Base-by-base conservation (phyloP, 768 basidiomycete genomes). In the Royoungia palumana region DNA sequence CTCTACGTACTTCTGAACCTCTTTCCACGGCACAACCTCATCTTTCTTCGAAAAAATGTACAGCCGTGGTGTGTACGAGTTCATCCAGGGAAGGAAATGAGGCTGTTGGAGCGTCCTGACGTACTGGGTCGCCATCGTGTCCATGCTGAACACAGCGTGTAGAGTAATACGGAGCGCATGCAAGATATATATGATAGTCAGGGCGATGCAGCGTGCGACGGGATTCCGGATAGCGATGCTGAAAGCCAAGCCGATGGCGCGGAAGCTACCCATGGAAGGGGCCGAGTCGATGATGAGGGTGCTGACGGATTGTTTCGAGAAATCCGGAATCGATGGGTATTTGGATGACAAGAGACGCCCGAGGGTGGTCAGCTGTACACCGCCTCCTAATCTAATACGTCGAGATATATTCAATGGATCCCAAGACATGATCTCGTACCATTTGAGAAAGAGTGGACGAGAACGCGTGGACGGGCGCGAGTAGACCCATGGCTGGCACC, bases 41-140 rank as follows among this genome's bases (percentile, higher is more conserved):
- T 72, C 71, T 13, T 51, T 58, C 38, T 54, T 56, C 10, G 70
- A 72, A 50, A 62, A 72, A 17, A 72, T 32, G 36, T 73, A 72
- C 27, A 73, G 34, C 11, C 72, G 55, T 0, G 69, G 71, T 12
- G 71, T 71, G 9, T 44, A 41, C 24, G 24, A 9, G 14, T 46
- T 50, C 56, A 57, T 65, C 69, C 71, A 70, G 1, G 68, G 68
- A 5, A 72, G 48, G 22, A 72, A 34, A 8, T 19, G 42, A 2
- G 68, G 62, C 6, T 57, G 46, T 17, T 61, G 49, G 20, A 65
- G 56, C 5, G 25, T 19, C 25, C 41, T 56, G 39, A 50, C 13
- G 38, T 44, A 53, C 32, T 21, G 49, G 20, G 41, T 39, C 11
- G 22, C 6, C 35, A 41, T n/a, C 2, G 50, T 48, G 21, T 65